Conservation (phyloP, 1,284 basidiomycete species). For the Phlebopus sp. region DNA sequence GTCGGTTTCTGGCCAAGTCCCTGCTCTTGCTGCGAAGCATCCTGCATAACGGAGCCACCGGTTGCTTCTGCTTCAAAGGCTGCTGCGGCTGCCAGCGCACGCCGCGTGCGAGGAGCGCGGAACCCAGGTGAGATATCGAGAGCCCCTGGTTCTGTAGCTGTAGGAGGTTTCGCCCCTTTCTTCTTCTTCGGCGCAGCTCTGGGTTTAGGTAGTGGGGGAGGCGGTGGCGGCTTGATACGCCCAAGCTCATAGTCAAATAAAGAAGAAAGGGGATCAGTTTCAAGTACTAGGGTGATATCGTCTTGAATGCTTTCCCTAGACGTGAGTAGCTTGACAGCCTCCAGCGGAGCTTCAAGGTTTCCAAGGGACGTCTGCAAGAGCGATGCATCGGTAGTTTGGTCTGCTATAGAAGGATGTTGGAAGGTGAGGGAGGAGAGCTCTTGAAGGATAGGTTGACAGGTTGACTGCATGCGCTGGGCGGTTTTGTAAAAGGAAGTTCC, state of each 20-base stretch:
- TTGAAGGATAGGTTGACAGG: slow-evolving; percentile 57
- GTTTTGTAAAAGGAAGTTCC: slow-evolving; percentile 73
- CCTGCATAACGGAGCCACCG: slow-evolving; percentile 5
- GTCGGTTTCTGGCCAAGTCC: slow-evolving; percentile 18
- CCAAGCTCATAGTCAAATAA: slow-evolving; percentile 69
- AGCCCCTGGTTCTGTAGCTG: slow-evolving; percentile 33
- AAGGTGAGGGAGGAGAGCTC: slow-evolving; percentile 44
- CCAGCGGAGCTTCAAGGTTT: slow-evolving; percentile 69
- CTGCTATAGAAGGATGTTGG: slow-evolving; percentile 13
- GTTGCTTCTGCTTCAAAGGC: slow-evolving; percentile 45
- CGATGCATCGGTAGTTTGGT: background rate
- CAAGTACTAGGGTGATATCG: slow-evolving; percentile 50
- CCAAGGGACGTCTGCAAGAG: slow-evolving; percentile 37
- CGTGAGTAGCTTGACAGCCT: slow-evolving; percentile 52
- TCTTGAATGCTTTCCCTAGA: slow-evolving; percentile 50
- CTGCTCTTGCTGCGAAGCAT: slow-evolving; percentile 11
- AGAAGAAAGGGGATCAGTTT: slow-evolving; percentile 59
- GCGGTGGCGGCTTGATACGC: slow-evolving; percentile 54
- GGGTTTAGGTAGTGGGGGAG: slow-evolving; percentile 41
- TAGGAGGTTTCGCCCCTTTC: slow-evolving; percentile 33
- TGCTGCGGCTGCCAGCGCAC: slow-evolving; percentile 38
- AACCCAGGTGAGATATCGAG: slow-evolving; percentile 38
- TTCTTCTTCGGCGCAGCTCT: slow-evolving; percentile 32
- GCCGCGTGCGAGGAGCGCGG: slow-evolving; percentile 46
- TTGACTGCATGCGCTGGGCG: slow-evolving; percentile 67